A percentile compares a stretch with the other conserved stretches of the same genome.
These are phyloP conservation scores for Monilinia fructigena DNA, from an alignment of 2,329 filamentous ascomycete genomes.

Conservation along the genomic window DNA sequence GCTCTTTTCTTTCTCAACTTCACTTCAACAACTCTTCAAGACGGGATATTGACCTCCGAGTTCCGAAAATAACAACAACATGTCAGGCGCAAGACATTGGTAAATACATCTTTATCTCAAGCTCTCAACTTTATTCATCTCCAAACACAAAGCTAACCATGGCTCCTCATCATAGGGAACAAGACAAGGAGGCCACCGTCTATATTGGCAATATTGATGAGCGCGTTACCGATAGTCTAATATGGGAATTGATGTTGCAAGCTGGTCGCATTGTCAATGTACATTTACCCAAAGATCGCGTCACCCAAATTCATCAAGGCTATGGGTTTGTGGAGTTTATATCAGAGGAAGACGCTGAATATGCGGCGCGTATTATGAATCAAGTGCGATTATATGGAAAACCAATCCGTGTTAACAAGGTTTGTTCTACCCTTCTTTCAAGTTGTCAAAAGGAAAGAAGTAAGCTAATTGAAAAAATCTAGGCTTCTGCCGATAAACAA, in stretches of 20 bases:
- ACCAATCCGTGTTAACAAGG: slow-evolving; percentile 94
- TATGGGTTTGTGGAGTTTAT: slow-evolving; percentile 99
- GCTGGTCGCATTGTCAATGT: slow-evolving; percentile 97
- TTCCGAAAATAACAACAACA: slow-evolving; percentile 24
- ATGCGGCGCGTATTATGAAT: slow-evolving; percentile 95
- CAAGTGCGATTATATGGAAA: slow-evolving; percentile 91
- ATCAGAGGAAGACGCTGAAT: slow-evolving; percentile 92
- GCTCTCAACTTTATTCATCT: slow-evolving; percentile 7
- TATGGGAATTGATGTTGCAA: slow-evolving; percentile 98
- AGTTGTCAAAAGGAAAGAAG: neutral
- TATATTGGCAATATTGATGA: slow-evolving; percentile 99
- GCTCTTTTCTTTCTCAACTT: neutral
- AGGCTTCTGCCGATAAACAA: slow-evolving; percentile 84
- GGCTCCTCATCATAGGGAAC: slow-evolving; percentile 62
- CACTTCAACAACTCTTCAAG: neutral
- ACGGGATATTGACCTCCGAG: neutral
- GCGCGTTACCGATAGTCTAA: slow-evolving; percentile 81
- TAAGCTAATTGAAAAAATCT: slow-evolving; percentile 7
- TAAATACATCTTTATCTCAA: slow-evolving; percentile 42
- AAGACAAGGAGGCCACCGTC: slow-evolving; percentile 97
- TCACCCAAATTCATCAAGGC: slow-evolving; percentile 93
- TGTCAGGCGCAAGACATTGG: slow-evolving; percentile 65
- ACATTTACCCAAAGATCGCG: slow-evolving; percentile 95
- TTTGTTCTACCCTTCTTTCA: slow-evolving; percentile 42
- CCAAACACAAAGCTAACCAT: slow-evolving; percentile 32